Evolutionary conservation across 192 early-diverging fungal species (phyloP).

Genomic region (Neocallimastix lanati): DNA sequence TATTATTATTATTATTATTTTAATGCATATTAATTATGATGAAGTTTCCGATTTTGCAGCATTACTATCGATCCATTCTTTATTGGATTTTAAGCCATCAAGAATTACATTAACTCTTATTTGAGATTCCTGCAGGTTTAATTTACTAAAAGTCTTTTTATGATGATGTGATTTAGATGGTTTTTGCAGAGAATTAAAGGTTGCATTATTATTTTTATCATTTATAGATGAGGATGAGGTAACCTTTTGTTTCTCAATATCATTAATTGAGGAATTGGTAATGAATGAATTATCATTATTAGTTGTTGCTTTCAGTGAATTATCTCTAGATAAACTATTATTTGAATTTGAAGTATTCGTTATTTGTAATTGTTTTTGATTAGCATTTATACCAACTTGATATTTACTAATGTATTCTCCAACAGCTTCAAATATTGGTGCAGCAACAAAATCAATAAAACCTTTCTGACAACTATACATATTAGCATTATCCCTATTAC

Average conservation of each 20-base stretch:
- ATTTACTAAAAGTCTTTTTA: background rate
- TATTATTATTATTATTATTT: too few relatives aligned
- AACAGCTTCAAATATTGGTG: background rate
- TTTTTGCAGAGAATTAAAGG: background rate
- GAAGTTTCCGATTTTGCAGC: background rate
- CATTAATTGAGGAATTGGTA: background rate
- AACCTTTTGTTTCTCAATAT: background rate
- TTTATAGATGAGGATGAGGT: background rate
- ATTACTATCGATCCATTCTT: background rate
- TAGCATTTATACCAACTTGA: background rate
- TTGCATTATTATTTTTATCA: background rate
- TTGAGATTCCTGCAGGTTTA: background rate
- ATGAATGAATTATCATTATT: background rate
- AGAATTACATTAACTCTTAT: background rate
- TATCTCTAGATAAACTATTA: too few relatives aligned
- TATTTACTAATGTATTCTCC: background rate
- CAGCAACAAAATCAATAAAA: background rate
- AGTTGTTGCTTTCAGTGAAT: too few relatives aligned
- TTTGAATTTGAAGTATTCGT: background rate
- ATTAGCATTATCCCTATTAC: background rate
- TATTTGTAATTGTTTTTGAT: background rate
- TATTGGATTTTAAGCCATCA: background rate
- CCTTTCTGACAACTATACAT: background rate
- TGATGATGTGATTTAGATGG: background rate
- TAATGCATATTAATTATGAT: too few relatives aligned